Conservation (phyloP, 306 rosid species). For the Acmispon strigosus region DNA sequence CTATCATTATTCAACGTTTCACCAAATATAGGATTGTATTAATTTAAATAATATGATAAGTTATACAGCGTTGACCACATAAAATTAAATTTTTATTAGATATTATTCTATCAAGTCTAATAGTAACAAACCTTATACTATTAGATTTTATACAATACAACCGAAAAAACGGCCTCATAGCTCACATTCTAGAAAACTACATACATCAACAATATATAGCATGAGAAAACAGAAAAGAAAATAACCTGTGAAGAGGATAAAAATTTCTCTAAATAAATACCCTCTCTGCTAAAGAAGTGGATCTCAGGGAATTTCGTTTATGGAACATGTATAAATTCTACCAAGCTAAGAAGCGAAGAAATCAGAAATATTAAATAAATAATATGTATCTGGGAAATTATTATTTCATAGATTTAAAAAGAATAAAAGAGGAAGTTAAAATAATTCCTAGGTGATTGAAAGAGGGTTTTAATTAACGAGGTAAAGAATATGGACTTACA, state of each 20-base stretch:
- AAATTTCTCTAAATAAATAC: not conserved
- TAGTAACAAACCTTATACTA: too few species aligned
- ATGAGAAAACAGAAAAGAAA: not conserved
- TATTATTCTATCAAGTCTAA: too few species aligned
- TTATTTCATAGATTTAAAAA: not conserved
- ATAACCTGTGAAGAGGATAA: not conserved
- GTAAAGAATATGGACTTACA: slow-evolving; percentile 6
- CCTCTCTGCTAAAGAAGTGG: not conserved
- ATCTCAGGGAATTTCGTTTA: not conserved
- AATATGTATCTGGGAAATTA: not conserved
- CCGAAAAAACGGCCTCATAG: slow-evolving; percentile 14
- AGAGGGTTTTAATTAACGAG: not conserved
- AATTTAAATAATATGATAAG: too few species aligned
- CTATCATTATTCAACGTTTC: too few species aligned
- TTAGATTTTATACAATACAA: too few species aligned
- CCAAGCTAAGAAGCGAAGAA: not conserved
- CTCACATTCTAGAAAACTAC: slow-evolving; percentile 10
- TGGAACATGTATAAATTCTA: not conserved
- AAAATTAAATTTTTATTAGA: too few species aligned
- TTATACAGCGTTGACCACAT: too few species aligned
- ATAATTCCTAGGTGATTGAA: too few species aligned
- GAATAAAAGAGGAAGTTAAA: not conserved
- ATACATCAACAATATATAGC: not conserved
- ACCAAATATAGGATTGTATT: too few species aligned
- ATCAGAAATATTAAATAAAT: not conserved